Base-by-base conservation (phyloP, 2,329 filamentous ascomycete species). In the Clonostachys chloroleuca region DNA sequence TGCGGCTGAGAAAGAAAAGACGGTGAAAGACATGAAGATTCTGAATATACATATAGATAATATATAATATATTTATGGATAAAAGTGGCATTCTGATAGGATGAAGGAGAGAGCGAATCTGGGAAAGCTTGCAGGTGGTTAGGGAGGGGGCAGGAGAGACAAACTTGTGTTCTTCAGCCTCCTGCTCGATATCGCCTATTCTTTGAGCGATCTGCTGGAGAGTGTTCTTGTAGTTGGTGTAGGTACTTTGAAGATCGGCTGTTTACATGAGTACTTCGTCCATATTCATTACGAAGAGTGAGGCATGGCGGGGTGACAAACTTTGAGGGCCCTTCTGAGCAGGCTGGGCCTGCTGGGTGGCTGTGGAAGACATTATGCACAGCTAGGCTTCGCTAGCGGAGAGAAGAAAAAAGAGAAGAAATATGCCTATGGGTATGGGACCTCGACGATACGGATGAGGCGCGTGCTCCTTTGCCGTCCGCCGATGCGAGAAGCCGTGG, bases 141-240 rank as follows among this genome's bases (percentile, higher is more conserved):
- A 46, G 36, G 33, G 34, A 34, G 30, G 36, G 36, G 36, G 20
- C 51, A 40, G 44, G 44, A 16, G 50, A 68, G 33, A 72, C 86
- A 65, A 72, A 97, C 94, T 96, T 97, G 77, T 99, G 94, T 67
- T 99, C 94, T 68, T 99, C 94, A 17, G 89, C 86, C 66, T 97
- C 94, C 66, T 96, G 90, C 72, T 99, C 94, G 48, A 99, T 92
- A 63, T 97, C 92, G 39, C 94, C 94, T 57, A 99, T 96, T 68
- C 96, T 97, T 62, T 91, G 86, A 33, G 94, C 94, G 59, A 99
- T 84, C 62, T 94, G 89, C 69, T 97, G 92, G 49, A 99, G 80
- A 5, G 78, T 84, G 57, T 80, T 84, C 64, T 87, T 87, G 70
- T 83, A 92, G 68, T 84, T 89, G 55, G 81, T 81, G 66, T 94